Conservation (phyloP, 495 filamentous ascomycete genomes). For the Xylaria cubensis region DNA sequence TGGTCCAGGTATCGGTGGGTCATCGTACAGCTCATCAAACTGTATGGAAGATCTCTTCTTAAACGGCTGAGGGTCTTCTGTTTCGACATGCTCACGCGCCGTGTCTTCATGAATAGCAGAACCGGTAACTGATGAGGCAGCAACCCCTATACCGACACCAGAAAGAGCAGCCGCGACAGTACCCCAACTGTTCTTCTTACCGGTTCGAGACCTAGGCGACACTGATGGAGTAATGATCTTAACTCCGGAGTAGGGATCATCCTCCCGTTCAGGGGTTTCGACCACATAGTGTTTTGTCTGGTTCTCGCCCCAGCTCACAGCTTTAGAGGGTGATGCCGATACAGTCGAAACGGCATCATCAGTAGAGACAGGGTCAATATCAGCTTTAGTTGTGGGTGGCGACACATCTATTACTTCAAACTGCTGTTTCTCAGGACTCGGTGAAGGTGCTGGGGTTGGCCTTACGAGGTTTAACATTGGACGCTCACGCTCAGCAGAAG, state of each 20-base stretch:
- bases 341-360: conserved; percentile 39
- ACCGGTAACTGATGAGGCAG: conserved; percentile 32
- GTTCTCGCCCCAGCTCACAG: conserved; percentile 66
- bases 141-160: conserved; percentile 39
- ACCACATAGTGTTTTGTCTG: conserved; percentile 66
- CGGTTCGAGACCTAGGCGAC: conserved; percentile 36
- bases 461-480: conserved; percentile 60
- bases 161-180: conserved; percentile 49
- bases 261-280: conserved; percentile 56
- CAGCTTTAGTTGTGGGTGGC: conserved; percentile 17
- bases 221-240: conserved; percentile 35
- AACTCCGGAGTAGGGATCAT: conserved; percentile 36
- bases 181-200: conserved; percentile 49
- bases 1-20: conserved; percentile 45
- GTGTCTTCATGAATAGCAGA: conserved; percentile 27
- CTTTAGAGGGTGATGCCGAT: conserved; percentile 48
- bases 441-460: conserved; percentile 57
- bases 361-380: conserved; percentile 22
- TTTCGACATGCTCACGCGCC: conserved; percentile 26
- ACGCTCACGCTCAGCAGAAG: conserved; percentile 56
- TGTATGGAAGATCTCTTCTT: conserved; percentile 31
- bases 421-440: conserved; percentile 46
- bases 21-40: conserved; percentile 36
- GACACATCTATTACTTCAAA: conserved; percentile 15
- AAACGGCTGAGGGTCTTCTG: conserved; percentile 33